Evolutionary conservation across 441 rosid species (phyloP).

Genomic region (Viola pubescens): DNA sequence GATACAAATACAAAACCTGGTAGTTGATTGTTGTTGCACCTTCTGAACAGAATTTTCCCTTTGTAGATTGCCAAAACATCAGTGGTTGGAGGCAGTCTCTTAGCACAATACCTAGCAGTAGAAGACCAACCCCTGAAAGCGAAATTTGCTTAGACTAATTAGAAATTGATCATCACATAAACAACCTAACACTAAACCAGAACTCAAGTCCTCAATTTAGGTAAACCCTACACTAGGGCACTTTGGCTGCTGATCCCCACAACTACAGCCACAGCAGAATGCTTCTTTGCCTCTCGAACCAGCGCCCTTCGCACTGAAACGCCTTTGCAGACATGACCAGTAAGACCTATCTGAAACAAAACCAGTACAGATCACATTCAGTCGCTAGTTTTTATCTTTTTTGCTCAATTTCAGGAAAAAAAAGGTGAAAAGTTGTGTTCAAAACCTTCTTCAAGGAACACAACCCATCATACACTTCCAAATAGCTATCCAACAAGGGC

Average conservation of each 20-base stretch:
- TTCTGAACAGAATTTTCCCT: conserved; percentile 60
- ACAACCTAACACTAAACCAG: conserved; percentile 1
- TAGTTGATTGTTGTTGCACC: conserved; percentile 46
- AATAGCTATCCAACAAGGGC: conserved; percentile 45
- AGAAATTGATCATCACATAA: conserved; percentile 12
- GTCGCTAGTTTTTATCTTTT: conserved; percentile 4
- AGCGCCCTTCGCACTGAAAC: conserved; percentile 45
- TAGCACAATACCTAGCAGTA: conserved; percentile 62
- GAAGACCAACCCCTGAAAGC: conserved; percentile 42
- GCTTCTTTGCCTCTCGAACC: conserved; percentile 60
- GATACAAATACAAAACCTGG: conserved; percentile 46
- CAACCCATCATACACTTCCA: conserved; percentile 49
- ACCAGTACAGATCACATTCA: conserved; percentile 7
- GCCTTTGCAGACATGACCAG: conserved; percentile 47
- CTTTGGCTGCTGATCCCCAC: conserved; percentile 51
- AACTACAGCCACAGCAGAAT: conserved; percentile 44
- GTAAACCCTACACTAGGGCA: conserved; percentile 39
- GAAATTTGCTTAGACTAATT: conserved; percentile 34
- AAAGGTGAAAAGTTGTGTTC: neutral
- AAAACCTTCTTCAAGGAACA: conserved; percentile 66
- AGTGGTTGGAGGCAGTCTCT: conserved; percentile 53
- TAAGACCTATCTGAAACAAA: conserved; percentile 50
- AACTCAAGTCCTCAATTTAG: conserved; percentile 7
- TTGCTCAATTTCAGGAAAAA: neutral
- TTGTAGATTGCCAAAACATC: conserved; percentile 68